These are phyloP conservation scores for Monilinia polystroma DNA, from an alignment of 2,329 filamentous ascomycete species.

Conservation along the genomic window DNA sequence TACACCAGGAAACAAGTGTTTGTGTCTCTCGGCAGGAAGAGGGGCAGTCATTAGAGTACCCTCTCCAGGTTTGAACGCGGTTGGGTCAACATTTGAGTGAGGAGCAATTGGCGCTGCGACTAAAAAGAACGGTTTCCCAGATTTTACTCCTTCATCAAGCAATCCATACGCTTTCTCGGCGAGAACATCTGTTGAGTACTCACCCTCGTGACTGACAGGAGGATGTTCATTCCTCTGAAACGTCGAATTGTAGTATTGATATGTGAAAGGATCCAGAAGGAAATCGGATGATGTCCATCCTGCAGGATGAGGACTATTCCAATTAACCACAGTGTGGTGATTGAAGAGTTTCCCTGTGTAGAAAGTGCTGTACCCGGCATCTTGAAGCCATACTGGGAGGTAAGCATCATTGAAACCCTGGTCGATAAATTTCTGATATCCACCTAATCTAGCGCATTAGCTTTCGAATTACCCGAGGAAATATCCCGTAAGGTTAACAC, in stretches of 20 bases:
- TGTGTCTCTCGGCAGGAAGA: constrained; percentile 59
- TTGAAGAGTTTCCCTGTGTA: constrained; percentile 74
- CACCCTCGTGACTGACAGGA: constrained; percentile 54
- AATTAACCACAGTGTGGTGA: constrained; percentile 59
- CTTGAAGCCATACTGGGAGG: constrained; percentile 69
- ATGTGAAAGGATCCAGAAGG: constrained; percentile 65
- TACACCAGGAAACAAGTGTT: constrained; percentile 58
- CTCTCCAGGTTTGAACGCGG: constrained; percentile 16
- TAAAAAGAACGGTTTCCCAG: constrained; percentile 63
- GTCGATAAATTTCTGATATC: constrained; percentile 64
- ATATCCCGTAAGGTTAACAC: constrained; percentile 18
- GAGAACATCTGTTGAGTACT: constrained; percentile 54
- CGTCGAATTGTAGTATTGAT: constrained; percentile 64
- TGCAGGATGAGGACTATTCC: constrained; percentile 55
- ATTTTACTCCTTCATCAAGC: constrained; percentile 57
- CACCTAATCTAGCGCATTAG: constrained; percentile 41
- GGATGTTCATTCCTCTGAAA: constrained; percentile 59
- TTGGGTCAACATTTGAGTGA: constrained; percentile 52
- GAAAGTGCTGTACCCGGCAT: constrained; percentile 67
- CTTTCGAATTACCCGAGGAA: constrained; percentile 28
- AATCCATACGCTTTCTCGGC: constrained; percentile 58
- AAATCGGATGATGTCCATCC: constrained; percentile 61
- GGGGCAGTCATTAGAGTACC: constrained; percentile 47
- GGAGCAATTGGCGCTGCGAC: constrained; percentile 65
- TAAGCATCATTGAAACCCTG: constrained; percentile 67